Evolutionary conservation across 2,329 filamentous ascomycete species (phyloP).

Genomic region (Aphanoascus verrucosus): DNA sequence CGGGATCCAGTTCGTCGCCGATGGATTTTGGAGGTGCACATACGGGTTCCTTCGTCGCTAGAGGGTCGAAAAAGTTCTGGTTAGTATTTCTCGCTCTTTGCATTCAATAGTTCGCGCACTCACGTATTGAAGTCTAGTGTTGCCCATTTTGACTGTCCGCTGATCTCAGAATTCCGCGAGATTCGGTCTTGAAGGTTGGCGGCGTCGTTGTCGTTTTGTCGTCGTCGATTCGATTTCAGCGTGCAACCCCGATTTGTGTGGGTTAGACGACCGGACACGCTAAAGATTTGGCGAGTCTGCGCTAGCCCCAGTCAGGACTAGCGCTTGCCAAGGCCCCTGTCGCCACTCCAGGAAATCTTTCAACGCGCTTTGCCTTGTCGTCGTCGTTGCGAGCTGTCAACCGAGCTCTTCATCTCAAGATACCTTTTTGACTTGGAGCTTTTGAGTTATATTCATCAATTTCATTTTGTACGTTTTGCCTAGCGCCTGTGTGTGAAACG

Average conservation of each 20-base stretch:
- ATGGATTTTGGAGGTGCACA: constrained; percentile 32
- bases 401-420: background rate
- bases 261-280: constrained; percentile 27
- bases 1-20: background rate
- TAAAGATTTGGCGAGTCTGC: constrained; percentile 28
- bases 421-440: background rate
- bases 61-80: constrained; percentile 18
- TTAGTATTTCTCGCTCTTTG: constrained; percentile 20
- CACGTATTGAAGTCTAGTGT: constrained; percentile 44
- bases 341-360: constrained; percentile 25
- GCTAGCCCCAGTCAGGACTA: constrained; percentile 25
- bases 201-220: constrained; percentile 30
- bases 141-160: constrained; percentile 42
- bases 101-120: constrained; percentile 18
- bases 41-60: constrained; percentile 74
- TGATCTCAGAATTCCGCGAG: constrained; percentile 32
- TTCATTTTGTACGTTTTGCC: background rate
- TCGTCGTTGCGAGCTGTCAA: constrained; percentile 2
- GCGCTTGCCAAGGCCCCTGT: constrained; percentile 16
- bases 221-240: constrained; percentile 32
- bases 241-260: constrained; percentile 34
- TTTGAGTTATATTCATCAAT: background rate
- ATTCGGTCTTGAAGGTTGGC: constrained; percentile 32
- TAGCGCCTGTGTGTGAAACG: background rate
- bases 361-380: constrained; percentile 12